A percentile compares a stretch with the other conserved stretches of the same genome.
phyloP scores from a whole-genome alignment of 140 eudicot genomes.

The Stevia rebaudiana region DNA sequence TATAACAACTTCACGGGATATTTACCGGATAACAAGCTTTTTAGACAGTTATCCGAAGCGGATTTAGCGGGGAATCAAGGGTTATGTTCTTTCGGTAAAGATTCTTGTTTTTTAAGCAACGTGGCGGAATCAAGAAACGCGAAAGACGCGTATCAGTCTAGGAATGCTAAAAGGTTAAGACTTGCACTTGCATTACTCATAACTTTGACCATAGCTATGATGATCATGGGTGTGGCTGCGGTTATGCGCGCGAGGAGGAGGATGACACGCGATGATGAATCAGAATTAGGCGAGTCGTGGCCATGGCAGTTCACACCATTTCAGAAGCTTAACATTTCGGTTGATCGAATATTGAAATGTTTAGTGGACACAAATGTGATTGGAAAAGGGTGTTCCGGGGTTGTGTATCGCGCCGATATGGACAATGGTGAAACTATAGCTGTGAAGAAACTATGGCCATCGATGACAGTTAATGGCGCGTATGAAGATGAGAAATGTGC shows the following conservation, averaged over 20 bases:
- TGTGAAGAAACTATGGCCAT: slow-evolving; percentile 84
- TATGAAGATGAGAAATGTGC: slow-evolving; percentile 43
- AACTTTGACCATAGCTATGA: slow-evolving; percentile 56
- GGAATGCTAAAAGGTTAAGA: slow-evolving; percentile 39
- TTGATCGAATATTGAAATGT: slow-evolving; percentile 61
- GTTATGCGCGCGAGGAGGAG: slow-evolving; percentile 45
- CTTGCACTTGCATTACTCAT: slow-evolving; percentile 57
- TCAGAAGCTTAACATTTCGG: slow-evolving; percentile 77
- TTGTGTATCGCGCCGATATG: slow-evolving; percentile 77
- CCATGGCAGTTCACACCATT: slow-evolving; percentile 91
- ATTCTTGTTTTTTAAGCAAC: slow-evolving; percentile 48
- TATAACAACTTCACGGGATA: slow-evolving; percentile 61
- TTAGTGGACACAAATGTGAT: slow-evolving; percentile 69
- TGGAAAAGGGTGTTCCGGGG: slow-evolving; percentile 85
- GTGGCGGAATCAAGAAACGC: slow-evolving; percentile 23
- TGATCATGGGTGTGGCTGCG: slow-evolving; percentile 65
- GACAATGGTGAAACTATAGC: slow-evolving; percentile 66
- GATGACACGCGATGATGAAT: slow-evolving; percentile 49
- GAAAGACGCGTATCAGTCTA: slow-evolving; percentile 21
- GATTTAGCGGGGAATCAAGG: slow-evolving; percentile 56
- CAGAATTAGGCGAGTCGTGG: slow-evolving; percentile 70
- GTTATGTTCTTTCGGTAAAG: slow-evolving; percentile 52
- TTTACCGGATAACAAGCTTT: slow-evolving; percentile 68
- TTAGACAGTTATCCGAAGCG: slow-evolving; percentile 47
- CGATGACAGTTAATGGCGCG: slow-evolving; percentile 29